These are phyloP conservation scores for Berkeleyomyces basicola DNA, from an alignment of 2,329 filamentous ascomycete genomes.

Conservation along the genomic window DNA sequence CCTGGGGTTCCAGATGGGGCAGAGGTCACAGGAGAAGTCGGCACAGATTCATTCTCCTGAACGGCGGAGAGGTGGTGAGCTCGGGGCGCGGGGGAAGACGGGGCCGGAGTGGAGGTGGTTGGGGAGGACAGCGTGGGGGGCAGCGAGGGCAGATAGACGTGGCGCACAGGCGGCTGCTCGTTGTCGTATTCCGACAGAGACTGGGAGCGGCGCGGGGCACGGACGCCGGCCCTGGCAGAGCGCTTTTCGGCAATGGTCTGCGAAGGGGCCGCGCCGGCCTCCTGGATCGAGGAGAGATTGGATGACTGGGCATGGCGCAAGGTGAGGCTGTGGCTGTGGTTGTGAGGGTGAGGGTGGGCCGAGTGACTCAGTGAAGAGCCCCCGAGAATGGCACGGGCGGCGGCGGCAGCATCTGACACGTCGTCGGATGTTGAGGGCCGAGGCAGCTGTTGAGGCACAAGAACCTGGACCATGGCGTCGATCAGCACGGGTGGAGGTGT, in stretches of 20 bases:
- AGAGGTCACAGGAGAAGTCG: background rate
- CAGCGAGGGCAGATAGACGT: constrained; percentile 1
- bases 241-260: constrained; percentile 1
- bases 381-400: constrained; percentile 5
- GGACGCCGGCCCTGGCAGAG: background rate
- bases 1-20: constrained; percentile 12
- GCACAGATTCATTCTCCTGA: background rate
- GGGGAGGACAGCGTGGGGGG: constrained; percentile 4
- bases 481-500: background rate
- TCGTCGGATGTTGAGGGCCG: background rate
- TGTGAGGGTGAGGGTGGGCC: background rate
- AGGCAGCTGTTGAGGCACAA: background rate
- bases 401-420: background rate
- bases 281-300: background rate
- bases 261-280: background rate
- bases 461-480: constrained; percentile 1
- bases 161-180: constrained; percentile 2
- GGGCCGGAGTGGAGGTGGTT: background rate
- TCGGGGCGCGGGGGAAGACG: background rate
- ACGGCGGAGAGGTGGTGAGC: background rate
- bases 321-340: background rate
- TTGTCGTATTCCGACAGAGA: constrained; percentile 12
- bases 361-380: background rate
- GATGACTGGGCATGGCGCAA: background rate
- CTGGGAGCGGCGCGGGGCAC: constrained; percentile 11